Percentiles rank a stretch among this genome's conserved stretches.
Evolutionary conservation across 768 basidiomycete genomes (phyloP).

Genomic region (Pholiota molesta): DNA sequence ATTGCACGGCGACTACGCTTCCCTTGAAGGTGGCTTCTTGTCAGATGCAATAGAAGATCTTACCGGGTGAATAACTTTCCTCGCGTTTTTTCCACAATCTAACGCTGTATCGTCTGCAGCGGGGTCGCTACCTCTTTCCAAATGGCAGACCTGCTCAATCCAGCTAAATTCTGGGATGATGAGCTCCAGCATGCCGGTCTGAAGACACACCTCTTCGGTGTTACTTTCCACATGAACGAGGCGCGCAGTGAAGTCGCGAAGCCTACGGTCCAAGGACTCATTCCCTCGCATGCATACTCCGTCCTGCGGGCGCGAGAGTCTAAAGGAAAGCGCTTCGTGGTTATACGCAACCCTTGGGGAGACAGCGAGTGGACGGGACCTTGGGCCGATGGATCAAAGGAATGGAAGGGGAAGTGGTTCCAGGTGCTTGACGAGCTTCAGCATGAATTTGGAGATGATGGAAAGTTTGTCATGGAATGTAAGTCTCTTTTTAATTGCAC

Average conservation of each 20-base stretch:
- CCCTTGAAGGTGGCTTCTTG: conserved; percentile 23
- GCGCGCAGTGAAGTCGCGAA: conserved; percentile 21
- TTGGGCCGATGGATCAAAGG: conserved; percentile 46
- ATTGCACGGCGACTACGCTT: conserved; percentile 21
- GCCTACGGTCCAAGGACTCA: conserved; percentile 29
- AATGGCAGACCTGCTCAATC: conserved; percentile 42
- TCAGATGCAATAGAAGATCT: conserved; percentile 46
- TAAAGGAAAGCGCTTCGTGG: conserved; percentile 28
- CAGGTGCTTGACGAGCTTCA: conserved; percentile 33
- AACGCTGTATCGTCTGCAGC: conserved; percentile 18
- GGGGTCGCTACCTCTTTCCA: conserved; percentile 38
- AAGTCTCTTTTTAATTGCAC: conserved; percentile 9
- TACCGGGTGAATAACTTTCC: neutral
- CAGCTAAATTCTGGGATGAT: conserved; percentile 50
- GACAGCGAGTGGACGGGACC: conserved; percentile 42
- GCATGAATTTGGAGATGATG: conserved; percentile 42
- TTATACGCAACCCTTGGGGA: conserved; percentile 49
- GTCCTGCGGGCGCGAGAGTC: conserved; percentile 42
- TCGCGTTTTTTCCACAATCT: neutral
- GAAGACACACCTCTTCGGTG: conserved; percentile 45
- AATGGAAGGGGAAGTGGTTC: conserved; percentile 46
- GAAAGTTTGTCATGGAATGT: conserved; percentile 48
- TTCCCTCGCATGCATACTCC: conserved; percentile 42
- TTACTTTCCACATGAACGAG: conserved; percentile 33
- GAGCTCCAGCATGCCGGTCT: conserved; percentile 48